phyloP scores from a whole-genome alignment of 2,329 filamentous ascomycete species.

The Ciborinia camelliae region DNA sequence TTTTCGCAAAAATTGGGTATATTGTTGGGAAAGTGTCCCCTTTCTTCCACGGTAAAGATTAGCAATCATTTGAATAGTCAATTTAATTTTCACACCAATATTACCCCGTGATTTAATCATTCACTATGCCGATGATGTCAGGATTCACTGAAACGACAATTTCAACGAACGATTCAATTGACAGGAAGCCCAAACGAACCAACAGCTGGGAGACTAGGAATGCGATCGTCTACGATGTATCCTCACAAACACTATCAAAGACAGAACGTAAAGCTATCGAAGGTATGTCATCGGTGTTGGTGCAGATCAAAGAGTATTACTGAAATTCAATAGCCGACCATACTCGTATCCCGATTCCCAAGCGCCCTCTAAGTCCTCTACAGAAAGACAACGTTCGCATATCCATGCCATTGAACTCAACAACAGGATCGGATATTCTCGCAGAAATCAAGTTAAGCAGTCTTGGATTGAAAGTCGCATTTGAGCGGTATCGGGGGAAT shows the following conservation, averaged over 20 bases:
- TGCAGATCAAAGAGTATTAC: neutral
- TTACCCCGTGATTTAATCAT: neutral
- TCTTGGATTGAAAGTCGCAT: constrained; percentile 10
- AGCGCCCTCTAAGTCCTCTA: neutral
- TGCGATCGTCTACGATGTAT: constrained; percentile 13
- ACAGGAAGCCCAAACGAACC: neutral
- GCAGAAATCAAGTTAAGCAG: constrained; percentile 14
- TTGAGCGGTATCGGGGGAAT: constrained; percentile 4
- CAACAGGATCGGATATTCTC: neutral
- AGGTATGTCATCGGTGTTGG: neutral
- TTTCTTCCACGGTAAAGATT: neutral
- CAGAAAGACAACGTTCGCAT: constrained; percentile 7
- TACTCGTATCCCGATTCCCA: constrained; percentile 8
- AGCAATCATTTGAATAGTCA: neutral
- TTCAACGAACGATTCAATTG: neutral
- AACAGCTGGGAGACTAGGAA: neutral
- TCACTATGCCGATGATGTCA: neutral
- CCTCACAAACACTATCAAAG: neutral
- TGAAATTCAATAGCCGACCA: neutral
- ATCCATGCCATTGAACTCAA: constrained; percentile 3
- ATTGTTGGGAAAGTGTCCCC: neutral
- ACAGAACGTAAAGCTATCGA: neutral
- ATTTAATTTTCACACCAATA: neutral
- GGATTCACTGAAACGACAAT: neutral
- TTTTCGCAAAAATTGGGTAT: neutral